Percentiles rank a stretch among this genome's conserved stretches.
These are phyloP conservation scores for Scutellaria minor DNA, from an alignment of 257 asterid genomes.

Conservation along the genomic window DNA sequence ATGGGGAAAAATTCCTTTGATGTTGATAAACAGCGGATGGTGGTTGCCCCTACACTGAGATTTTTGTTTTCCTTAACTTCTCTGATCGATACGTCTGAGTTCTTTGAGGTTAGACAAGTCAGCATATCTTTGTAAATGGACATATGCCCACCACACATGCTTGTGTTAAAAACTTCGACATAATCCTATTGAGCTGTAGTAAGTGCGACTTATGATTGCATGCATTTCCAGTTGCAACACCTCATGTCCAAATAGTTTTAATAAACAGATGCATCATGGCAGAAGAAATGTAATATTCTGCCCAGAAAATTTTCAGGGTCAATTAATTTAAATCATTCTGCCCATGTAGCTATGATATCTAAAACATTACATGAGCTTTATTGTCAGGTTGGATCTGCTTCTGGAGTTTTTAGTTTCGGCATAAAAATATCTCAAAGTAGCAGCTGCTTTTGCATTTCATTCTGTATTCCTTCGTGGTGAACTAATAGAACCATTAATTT, in stretches of 20 bases:
- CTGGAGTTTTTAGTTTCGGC: not conserved
- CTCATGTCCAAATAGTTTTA: slow-evolving; percentile 22
- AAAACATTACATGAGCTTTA: not conserved
- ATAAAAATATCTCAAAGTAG: not conserved
- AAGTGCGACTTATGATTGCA: not conserved
- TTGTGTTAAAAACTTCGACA: not conserved
- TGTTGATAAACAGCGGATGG: slow-evolving; percentile 75
- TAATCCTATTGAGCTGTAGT: not conserved
- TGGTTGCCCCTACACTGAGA: slow-evolving; percentile 81
- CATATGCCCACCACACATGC: not conserved
- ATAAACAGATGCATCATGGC: slow-evolving; percentile 7
- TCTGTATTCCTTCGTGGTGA: slow-evolving; percentile 17
- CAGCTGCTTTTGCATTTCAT: not conserved
- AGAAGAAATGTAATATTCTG: not conserved
- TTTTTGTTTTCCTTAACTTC: slow-evolving; percentile 82
- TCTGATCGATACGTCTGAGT: slow-evolving; percentile 80
- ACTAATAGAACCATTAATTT: slow-evolving; percentile 5
- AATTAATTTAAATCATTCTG: not conserved
- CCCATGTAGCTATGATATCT: slow-evolving; percentile 3
- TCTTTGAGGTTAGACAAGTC: slow-evolving; percentile 73
- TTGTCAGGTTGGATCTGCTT: not conserved
- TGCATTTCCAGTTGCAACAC: not conserved
- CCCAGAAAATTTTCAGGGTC: not conserved
- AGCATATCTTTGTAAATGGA: slow-evolving; percentile 5
- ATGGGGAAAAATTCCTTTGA: slow-evolving; percentile 62